These are phyloP conservation scores for Hypoxylon sp. DNA, from an alignment of 2,329 filamentous ascomycete species.

Conservation along the genomic window DNA sequence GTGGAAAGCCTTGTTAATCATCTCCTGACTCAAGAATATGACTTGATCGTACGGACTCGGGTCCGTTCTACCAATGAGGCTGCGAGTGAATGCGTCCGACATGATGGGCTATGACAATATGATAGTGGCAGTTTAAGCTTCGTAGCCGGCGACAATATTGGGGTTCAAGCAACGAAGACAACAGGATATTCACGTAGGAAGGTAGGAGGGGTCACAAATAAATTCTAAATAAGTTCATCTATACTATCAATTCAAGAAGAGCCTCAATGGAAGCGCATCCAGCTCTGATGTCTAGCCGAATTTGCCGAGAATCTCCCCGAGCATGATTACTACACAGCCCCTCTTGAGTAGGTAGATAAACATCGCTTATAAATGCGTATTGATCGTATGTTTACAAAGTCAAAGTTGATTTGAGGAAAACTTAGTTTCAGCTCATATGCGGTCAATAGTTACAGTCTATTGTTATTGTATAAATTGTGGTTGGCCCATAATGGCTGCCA, in stretches of 20 bases:
- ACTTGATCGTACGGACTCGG: neutral
- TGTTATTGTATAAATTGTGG: neutral
- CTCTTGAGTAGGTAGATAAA: neutral
- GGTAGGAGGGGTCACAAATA: neutral
- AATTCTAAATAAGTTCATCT: neutral
- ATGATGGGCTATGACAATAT: slow-evolving; percentile 1
- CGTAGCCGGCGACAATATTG: neutral
- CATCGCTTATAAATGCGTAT: neutral
- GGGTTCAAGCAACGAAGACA: neutral
- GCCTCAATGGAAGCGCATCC: neutral
- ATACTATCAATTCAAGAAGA: neutral
- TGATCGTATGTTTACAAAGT: neutral
- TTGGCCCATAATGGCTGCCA: neutral
- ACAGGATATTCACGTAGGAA: neutral
- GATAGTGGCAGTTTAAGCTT: neutral
- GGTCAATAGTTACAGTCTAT: neutral
- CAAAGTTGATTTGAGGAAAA: neutral
- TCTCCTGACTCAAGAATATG: slow-evolving; percentile 1
- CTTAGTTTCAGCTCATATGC: neutral
- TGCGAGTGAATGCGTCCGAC: slow-evolving; percentile 3
- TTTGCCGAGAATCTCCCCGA: neutral
- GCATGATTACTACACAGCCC: neutral
- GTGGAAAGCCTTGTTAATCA: slow-evolving; percentile 4
- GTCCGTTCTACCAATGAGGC: neutral
- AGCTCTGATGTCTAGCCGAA: neutral